Evolutionary conservation across 345 rosid species (phyloP).

Genomic region (Alliaria petiolata): DNA sequence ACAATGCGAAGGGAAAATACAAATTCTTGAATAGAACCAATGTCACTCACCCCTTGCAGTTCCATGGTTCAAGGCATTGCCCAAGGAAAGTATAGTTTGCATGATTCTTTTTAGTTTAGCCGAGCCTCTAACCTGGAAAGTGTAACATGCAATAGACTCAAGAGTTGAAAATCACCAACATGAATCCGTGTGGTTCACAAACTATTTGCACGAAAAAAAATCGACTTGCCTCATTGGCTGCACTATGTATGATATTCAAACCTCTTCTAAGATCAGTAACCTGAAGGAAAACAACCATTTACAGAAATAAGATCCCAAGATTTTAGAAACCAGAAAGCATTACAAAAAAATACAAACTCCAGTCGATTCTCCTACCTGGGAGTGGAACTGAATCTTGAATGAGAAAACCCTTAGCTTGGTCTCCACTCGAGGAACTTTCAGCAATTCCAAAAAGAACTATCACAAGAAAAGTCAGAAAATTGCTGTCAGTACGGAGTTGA

Average conservation of each 20-base stretch:
- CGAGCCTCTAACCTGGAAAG: constrained; percentile 62
- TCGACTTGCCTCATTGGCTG: constrained; percentile 67
- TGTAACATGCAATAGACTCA: not conserved
- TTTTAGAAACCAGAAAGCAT: constrained; percentile 18
- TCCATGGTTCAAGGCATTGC: constrained; percentile 88
- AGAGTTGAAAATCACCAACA: constrained; percentile 12
- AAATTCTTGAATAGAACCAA: constrained; percentile 5
- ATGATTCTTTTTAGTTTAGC: constrained; percentile 70
- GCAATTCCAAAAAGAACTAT: constrained; percentile 76
- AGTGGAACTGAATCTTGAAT: constrained; percentile 61
- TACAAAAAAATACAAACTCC: constrained; percentile 4
- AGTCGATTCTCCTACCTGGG: constrained; percentile 49
- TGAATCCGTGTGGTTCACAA: constrained; percentile 8
- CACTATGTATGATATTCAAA: constrained; percentile 55
- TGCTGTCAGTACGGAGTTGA: constrained; percentile 5
- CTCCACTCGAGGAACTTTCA: constrained; percentile 81
- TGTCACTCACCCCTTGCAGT: constrained; percentile 78
- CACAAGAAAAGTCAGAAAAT: constrained; percentile 24
- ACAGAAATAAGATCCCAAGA: not conserved
- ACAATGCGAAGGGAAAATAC: not conserved
- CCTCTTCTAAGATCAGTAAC: constrained; percentile 68
- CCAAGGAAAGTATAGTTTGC: constrained; percentile 86
- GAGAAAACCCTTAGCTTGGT: constrained; percentile 79
- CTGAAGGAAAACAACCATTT: constrained; percentile 48
- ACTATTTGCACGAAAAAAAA: constrained; percentile 1